phyloP scores from a whole-genome alignment of 441 rosid species.

The Theobroma grandiflorum region DNA sequence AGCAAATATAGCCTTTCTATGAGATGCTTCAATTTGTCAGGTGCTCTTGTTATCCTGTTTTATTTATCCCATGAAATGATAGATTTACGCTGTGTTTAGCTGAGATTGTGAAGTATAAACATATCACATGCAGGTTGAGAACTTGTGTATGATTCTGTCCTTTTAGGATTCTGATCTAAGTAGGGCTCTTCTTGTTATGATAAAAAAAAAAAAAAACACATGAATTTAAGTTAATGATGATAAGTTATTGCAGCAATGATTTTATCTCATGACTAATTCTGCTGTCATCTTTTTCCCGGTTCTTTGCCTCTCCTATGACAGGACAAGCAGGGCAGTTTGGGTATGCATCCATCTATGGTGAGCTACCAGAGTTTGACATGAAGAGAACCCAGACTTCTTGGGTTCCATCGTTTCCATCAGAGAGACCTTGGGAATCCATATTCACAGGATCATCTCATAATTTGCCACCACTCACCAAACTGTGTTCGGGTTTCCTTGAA shows the following conservation, averaged over 20 bases:
- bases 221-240: not conserved
- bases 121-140: not conserved
- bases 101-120: not conserved
- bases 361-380: conserved; percentile 60
- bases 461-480: conserved; percentile 83
- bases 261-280: not conserved
- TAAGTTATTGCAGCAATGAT: not conserved
- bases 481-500: conserved; percentile 79
- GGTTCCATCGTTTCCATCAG: conserved; percentile 56
- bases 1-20: not conserved
- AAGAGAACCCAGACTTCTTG: conserved; percentile 49
- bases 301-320: conserved; percentile 9
- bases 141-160: not conserved
- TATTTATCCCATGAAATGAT: not conserved
- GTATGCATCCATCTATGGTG: conserved; percentile 84
- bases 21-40: not conserved
- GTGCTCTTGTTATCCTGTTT: not conserved
- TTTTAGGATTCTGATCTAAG: not conserved
- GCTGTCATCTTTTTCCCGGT: not conserved
- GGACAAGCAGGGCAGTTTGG: conserved; percentile 58
- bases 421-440: conserved; percentile 87
- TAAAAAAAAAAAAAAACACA: not conserved
- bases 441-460: conserved; percentile 85
- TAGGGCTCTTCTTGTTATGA: not conserved
- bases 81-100: not conserved